Percentiles rank a stretch among this genome's conserved stretches.
Conservation (phyloP, 805 yeast species). For the Zygoascus biomembranicola region DNA sequence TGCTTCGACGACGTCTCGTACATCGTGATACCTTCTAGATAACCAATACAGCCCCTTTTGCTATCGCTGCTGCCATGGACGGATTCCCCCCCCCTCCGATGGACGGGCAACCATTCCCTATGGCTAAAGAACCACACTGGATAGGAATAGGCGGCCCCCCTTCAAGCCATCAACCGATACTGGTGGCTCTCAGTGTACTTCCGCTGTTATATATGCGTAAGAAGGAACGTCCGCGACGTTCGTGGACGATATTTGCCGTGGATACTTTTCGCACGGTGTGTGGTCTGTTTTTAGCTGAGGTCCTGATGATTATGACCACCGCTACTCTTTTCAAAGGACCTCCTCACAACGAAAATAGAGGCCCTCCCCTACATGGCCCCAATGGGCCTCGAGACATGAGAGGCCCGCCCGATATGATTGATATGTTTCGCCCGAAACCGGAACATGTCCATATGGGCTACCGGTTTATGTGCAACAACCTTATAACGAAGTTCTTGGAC, state of each 20-base stretch:
- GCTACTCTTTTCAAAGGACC: background rate
- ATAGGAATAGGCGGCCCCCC: background rate
- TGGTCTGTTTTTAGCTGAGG: slow-evolving; percentile 6
- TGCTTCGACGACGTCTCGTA: too few relatives aligned
- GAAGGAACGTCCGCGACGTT: slow-evolving; percentile 9
- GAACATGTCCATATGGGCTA: background rate
- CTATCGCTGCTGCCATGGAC: too few relatives aligned
- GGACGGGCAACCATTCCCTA: background rate
- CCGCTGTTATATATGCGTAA: slow-evolving; percentile 6
- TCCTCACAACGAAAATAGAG: background rate
- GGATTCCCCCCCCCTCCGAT: background rate
- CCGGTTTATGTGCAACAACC: background rate
- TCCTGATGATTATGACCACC: background rate
- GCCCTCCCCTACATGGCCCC: background rate
- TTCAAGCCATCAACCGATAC: background rate
- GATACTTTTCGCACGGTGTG: slow-evolving; percentile 5
- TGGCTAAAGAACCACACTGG: background rate
- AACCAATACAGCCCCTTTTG: too few relatives aligned
- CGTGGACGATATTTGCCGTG: slow-evolving; percentile 6
- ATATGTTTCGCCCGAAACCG: background rate
- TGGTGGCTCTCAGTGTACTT: slow-evolving; percentile 5
- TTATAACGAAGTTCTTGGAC: slow-evolving; percentile 4
- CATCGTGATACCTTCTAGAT: too few relatives aligned
- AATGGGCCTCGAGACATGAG: background rate
- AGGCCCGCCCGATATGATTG: background rate